These are phyloP conservation scores for Xylariaceae sp. DNA, from an alignment of 2,329 filamentous ascomycete genomes.

Conservation along the genomic window DNA sequence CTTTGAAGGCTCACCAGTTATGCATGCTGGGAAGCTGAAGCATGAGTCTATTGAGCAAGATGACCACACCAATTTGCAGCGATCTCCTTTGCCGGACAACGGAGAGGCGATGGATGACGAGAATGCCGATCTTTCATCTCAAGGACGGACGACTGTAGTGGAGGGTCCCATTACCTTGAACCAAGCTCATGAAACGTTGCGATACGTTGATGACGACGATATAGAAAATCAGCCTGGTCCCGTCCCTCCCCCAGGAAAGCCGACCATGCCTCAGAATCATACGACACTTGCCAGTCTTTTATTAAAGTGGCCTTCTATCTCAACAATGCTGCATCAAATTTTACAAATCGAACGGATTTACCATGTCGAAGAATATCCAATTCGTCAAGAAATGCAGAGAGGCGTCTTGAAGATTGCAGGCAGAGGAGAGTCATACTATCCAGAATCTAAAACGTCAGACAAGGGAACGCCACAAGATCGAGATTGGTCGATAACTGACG, in stretches of 20 bases:
- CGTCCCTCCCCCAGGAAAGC: constrained; percentile 55
- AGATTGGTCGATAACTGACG: constrained; percentile 31
- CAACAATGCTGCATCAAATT: constrained; percentile 55
- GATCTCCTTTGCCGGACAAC: constrained; percentile 19
- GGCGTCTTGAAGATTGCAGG: constrained; percentile 75
- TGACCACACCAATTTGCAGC: constrained; percentile 26
- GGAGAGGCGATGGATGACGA: constrained; percentile 16
- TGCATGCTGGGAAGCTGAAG: constrained; percentile 30
- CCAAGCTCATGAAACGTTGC: constrained; percentile 34
- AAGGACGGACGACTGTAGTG: constrained; percentile 27
- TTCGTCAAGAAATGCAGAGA: constrained; percentile 70
- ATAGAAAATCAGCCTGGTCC: constrained; percentile 51
- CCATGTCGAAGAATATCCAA: constrained; percentile 69
- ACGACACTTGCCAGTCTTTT: constrained; percentile 86
- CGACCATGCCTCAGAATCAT: constrained; percentile 79
- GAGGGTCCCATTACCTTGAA: constrained; percentile 26
- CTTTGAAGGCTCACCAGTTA: constrained; percentile 36
- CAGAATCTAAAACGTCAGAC: constrained; percentile 53
- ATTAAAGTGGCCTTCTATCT: constrained; percentile 68
- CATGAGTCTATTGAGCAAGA: constrained; percentile 33
- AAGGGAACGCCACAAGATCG: constrained; percentile 38
- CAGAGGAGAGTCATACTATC: constrained; percentile 64
- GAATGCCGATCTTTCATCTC: constrained; percentile 27
- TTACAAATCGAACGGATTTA: constrained; percentile 50
- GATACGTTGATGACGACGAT: constrained; percentile 43